Evolutionary conservation across 163 green algal genomes (phyloP).

Genomic region (Prototheca cutis): DNA sequence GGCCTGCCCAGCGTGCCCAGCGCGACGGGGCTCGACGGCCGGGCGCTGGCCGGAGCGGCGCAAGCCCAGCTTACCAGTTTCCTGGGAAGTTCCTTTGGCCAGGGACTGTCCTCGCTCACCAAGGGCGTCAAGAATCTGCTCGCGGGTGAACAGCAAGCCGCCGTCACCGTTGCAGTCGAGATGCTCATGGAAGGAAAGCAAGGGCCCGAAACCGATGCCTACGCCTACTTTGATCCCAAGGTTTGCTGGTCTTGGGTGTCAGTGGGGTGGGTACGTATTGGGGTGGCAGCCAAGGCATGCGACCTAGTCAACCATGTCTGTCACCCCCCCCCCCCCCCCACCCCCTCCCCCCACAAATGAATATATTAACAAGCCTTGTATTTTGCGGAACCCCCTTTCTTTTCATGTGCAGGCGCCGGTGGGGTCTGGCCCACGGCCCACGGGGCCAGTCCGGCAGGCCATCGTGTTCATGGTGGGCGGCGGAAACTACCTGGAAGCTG

Average conservation of each 20-base stretch:
- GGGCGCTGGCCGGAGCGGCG: slow-evolving; percentile 5
- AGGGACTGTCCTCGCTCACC: slow-evolving; percentile 69
- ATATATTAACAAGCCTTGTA: neutral
- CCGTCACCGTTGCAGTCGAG: slow-evolving; percentile 76
- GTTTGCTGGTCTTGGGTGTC: too few species aligned
- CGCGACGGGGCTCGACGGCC: too few species aligned
- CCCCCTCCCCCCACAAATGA: neutral
- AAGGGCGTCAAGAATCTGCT: slow-evolving; percentile 90
- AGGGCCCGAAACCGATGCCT: slow-evolving; percentile 53
- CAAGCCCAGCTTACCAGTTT: slow-evolving; percentile 77
- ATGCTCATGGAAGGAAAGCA: slow-evolving; percentile 76
- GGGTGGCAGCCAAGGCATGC: neutral
- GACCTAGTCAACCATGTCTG: too few species aligned
- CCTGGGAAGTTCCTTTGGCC: slow-evolving; percentile 79
- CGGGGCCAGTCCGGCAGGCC: slow-evolving; percentile 65
- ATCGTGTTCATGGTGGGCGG: slow-evolving; percentile 97
- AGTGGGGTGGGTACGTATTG: neutral
- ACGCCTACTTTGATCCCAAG: slow-evolving; percentile 77
- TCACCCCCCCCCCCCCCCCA: neutral
- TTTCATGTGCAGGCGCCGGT: slow-evolving; percentile 37
- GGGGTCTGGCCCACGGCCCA: slow-evolving; percentile 31
- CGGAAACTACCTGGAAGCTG: slow-evolving; percentile 90
- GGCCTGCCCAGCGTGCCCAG: too few species aligned
- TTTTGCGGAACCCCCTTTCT: too few species aligned
- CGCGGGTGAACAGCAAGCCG: slow-evolving; percentile 60